Conservation (phyloP, 2,329 filamentous ascomycete genomes). For the Aureobasidium sp. region DNA sequence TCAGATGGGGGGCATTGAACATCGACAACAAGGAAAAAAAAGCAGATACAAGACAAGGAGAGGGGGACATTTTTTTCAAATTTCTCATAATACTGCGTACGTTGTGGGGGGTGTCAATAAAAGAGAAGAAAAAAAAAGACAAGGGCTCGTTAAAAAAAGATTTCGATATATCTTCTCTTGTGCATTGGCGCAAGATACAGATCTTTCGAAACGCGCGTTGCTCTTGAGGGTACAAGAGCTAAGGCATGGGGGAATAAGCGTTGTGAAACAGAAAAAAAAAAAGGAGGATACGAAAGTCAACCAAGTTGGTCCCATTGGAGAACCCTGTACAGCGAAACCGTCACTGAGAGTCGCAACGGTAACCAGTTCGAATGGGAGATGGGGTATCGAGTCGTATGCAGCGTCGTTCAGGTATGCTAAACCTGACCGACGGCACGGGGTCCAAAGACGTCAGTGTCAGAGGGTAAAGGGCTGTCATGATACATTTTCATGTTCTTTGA, state of each 20-base stretch:
- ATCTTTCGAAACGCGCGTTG: background rate
- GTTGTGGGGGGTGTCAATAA: background rate
- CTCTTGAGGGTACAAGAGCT: background rate
- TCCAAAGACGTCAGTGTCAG: constrained; percentile 12
- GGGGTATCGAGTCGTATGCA: constrained; percentile 6
- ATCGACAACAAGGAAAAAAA: background rate
- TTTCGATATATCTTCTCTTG: constrained; percentile 3
- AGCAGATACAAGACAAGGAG: background rate
- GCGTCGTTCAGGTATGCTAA: background rate
- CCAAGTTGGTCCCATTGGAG: background rate
- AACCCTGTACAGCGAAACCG: constrained; percentile 6
- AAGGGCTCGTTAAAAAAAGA: background rate
- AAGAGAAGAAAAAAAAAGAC: background rate
- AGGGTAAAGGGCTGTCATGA: constrained; percentile 13
- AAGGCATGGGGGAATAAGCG: constrained; percentile 10
- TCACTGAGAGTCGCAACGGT: background rate
- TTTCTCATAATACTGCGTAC: constrained; percentile 13
- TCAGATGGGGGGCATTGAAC: background rate
- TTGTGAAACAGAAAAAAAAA: background rate
- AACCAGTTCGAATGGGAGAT: constrained; percentile 1
- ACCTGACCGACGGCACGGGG: constrained; percentile 7
- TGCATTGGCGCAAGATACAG: background rate
- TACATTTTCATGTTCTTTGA: constrained; percentile 15
- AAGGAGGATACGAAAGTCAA: constrained; percentile 1
- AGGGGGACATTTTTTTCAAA: constrained; percentile 6